These are phyloP conservation scores for Acanthamoeba quina DNA, from an alignment of 208 protist species.

Conservation along the genomic window DNA sequence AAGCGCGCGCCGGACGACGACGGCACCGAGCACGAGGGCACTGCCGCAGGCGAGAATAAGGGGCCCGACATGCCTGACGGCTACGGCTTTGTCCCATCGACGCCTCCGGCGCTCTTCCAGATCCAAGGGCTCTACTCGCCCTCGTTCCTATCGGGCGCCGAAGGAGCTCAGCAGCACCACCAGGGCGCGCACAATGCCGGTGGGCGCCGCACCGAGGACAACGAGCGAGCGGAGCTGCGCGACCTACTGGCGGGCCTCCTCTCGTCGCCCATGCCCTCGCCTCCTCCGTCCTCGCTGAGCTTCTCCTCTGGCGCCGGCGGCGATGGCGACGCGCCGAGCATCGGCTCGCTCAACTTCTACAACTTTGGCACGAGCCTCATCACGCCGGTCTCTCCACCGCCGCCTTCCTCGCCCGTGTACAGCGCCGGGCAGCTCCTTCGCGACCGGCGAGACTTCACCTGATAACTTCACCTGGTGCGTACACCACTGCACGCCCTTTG, in stretches of 20 bases:
- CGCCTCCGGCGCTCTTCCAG: neutral
- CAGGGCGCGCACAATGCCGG: neutral
- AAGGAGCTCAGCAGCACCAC: neutral
- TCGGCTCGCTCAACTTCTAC: neutral
- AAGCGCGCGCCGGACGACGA: neutral
- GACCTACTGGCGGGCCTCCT: conserved; percentile 19
- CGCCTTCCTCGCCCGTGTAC: neutral
- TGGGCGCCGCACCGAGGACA: neutral
- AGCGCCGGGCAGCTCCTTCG: neutral
- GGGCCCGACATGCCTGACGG: neutral
- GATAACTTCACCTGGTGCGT: neutral
- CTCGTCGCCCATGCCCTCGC: conserved; percentile 48
- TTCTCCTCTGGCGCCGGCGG: neutral
- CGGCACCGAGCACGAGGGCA: neutral
- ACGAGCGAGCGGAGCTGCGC: neutral
- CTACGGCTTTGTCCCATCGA: neutral
- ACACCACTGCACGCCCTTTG: too few relatives aligned
- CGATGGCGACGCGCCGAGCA: neutral
- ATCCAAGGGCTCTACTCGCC: neutral
- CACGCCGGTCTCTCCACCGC: neutral
- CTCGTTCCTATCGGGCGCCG: neutral
- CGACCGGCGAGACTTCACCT: neutral
- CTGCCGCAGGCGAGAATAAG: neutral
- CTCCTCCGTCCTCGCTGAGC: neutral
- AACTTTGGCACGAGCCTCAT: neutral